phyloP scores from a whole-genome alignment of 352 stramenopile genomes.

The Pythium folliculosum region DNA sequence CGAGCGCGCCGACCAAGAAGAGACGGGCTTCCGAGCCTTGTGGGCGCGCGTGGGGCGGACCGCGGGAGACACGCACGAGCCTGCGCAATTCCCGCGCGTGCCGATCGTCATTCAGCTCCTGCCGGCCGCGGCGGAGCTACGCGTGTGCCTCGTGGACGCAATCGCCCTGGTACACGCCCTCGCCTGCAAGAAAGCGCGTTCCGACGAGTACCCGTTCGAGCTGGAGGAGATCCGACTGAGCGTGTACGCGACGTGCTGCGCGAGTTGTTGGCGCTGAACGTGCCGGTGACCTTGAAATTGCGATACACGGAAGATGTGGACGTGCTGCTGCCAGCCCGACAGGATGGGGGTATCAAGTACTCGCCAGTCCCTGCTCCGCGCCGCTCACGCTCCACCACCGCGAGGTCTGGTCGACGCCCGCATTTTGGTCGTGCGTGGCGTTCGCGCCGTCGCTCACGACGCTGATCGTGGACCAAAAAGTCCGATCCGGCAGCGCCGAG shows the following conservation, averaged over 20 bases:
- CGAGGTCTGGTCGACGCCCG: background rate
- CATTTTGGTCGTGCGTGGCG: background rate
- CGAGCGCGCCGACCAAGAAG: too few relatives aligned
- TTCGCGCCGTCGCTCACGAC: background rate
- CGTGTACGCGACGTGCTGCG: background rate
- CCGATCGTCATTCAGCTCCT: background rate
- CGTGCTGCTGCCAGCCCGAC: background rate
- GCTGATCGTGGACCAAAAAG: slow-evolving; percentile 4
- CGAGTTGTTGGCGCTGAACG: background rate
- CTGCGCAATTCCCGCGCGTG: background rate
- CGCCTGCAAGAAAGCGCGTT: background rate
- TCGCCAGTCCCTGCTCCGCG: background rate
- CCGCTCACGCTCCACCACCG: background rate
- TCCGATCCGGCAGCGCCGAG: background rate
- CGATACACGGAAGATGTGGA: background rate
- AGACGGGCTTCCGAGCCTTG: too few relatives aligned
- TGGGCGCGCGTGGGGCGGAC: background rate
- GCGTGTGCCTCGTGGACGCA: background rate
- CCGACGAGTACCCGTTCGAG: background rate
- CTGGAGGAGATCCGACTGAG: slow-evolving; percentile 2
- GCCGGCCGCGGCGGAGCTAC: background rate
- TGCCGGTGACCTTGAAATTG: background rate
- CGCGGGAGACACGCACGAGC: background rate
- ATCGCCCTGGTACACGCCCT: background rate
- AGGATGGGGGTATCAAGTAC: background rate